These are phyloP conservation scores for Zarea fungicola DNA, from an alignment of 2,329 filamentous ascomycete genomes.

Conservation along the genomic window DNA sequence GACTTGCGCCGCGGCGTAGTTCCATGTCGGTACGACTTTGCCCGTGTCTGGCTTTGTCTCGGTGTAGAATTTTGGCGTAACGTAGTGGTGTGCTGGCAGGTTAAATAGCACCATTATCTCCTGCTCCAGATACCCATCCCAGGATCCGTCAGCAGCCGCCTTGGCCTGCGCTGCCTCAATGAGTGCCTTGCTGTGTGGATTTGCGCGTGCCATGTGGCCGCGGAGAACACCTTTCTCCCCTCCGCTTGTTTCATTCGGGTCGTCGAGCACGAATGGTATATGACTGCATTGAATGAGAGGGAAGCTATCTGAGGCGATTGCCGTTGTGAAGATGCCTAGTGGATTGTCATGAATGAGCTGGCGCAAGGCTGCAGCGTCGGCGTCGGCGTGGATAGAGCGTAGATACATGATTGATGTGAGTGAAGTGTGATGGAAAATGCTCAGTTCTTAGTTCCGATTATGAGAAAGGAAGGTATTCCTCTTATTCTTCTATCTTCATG, in stretches of 20 bases:
- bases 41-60: slow-evolving; percentile 59
- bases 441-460: background rate
- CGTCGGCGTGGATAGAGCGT: slow-evolving; percentile 43
- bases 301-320: slow-evolving; percentile 44
- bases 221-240: slow-evolving; percentile 44
- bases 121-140: slow-evolving; percentile 32
- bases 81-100: slow-evolving; percentile 53
- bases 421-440: background rate
- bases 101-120: slow-evolving; percentile 62
- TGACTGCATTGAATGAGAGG: slow-evolving; percentile 54
- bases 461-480: too few species aligned
- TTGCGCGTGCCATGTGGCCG: slow-evolving; percentile 57
- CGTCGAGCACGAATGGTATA: slow-evolving; percentile 55
- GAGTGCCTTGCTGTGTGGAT: slow-evolving; percentile 59
- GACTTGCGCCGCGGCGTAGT: slow-evolving; percentile 60
- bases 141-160: slow-evolving; percentile 10
- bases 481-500: too few species aligned
- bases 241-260: slow-evolving; percentile 35
- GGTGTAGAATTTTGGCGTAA: slow-evolving; percentile 64
- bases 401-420: slow-evolving; percentile 10
- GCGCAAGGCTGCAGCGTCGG: slow-evolving; percentile 42
- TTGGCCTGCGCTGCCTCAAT: slow-evolving; percentile 37
- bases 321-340: slow-evolving; percentile 58
- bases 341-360: slow-evolving; percentile 55
- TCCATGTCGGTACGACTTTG: slow-evolving; percentile 68